Evolutionary conservation across 2,329 filamentous ascomycete species (phyloP).

Genomic region (Cryphonectria nitschkei): DNA sequence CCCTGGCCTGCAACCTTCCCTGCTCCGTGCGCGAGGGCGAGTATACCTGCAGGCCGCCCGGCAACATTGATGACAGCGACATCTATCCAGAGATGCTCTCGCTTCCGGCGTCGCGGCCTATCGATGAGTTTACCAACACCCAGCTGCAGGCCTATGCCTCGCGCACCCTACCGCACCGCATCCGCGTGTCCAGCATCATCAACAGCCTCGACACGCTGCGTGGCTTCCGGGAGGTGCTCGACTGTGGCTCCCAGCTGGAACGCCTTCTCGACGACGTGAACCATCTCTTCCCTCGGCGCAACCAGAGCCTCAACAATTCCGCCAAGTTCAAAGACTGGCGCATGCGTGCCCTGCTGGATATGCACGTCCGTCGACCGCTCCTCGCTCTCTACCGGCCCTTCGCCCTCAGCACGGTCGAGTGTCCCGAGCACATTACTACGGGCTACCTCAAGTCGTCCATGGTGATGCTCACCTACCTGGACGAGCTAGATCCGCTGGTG

Average conservation of each 20-base stretch:
- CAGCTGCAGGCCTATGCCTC: conserved; percentile 59
- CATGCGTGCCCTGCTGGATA: conserved; percentile 54
- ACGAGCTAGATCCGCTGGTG: conserved; percentile 54
- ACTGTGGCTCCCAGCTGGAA: conserved; percentile 57
- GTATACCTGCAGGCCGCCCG: conserved; percentile 56
- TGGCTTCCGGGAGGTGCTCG: conserved; percentile 58
- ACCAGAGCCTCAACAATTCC: conserved; percentile 45
- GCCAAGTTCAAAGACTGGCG: conserved; percentile 57
- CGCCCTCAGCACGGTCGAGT: conserved; percentile 54
- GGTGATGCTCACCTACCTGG: conserved; percentile 58
- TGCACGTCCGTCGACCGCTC: conserved; percentile 57
- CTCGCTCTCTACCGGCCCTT: conserved; percentile 59
- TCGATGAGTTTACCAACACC: conserved; percentile 56
- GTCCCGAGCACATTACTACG: conserved; percentile 55
- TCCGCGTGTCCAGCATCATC: conserved; percentile 54
- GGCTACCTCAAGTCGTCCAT: conserved; percentile 59
- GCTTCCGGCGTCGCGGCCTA: conserved; percentile 52
- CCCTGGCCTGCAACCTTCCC: conserved; percentile 56
- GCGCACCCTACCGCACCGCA: conserved; percentile 52
- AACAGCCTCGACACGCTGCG: conserved; percentile 55
- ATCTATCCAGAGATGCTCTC: conserved; percentile 52
- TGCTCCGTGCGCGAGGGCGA: conserved; percentile 56
- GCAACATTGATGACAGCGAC: conserved; percentile 57
- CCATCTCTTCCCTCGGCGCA: conserved; percentile 51
- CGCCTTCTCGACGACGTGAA: conserved; percentile 58